A percentile compares a stretch with the other conserved stretches of the same genome.
phyloP scores from a whole-genome alignment of 2,329 filamentous ascomycete genomes.

The Clonostachys chloroleuca region DNA sequence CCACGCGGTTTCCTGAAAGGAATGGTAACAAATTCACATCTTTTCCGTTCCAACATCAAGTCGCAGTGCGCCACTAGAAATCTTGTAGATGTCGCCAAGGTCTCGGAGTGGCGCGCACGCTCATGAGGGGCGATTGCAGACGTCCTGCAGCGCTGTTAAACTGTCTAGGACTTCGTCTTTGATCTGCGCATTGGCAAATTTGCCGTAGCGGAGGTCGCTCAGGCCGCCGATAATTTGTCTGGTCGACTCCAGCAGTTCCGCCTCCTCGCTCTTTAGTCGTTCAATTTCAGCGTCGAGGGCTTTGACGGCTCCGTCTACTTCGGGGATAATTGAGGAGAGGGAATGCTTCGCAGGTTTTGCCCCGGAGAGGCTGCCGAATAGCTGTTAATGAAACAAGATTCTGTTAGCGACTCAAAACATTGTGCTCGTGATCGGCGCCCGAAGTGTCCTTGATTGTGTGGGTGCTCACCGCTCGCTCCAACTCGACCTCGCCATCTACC shows the following conservation, averaged over 20 bases:
- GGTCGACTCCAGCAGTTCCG: conserved; percentile 54
- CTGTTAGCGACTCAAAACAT: background rate
- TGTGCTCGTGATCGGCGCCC: too few relatives aligned
- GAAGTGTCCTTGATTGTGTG: too few relatives aligned
- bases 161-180: conserved; percentile 64
- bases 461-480: conserved; percentile 51
- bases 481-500: conserved; percentile 58
- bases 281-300: conserved; percentile 66
- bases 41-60: too few relatives aligned
- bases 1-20: too few relatives aligned
- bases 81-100: too few relatives aligned
- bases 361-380: conserved; percentile 50
- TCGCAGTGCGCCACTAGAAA: too few relatives aligned
- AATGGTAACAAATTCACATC: too few relatives aligned
- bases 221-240: conserved; percentile 64
- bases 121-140: conserved; percentile 35
- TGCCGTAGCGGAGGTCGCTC: conserved; percentile 80
- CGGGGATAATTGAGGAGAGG: conserved; percentile 59
- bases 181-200: conserved; percentile 60
- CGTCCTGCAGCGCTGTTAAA: conserved; percentile 49
- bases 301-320: conserved; percentile 62
- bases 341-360: conserved; percentile 50
- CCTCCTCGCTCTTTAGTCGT: conserved; percentile 61
- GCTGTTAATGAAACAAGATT: conserved; percentile 26
- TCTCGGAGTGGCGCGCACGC: too few relatives aligned